phyloP scores from a whole-genome alignment of 2,329 filamentous ascomycete species.

The Neopestalotiopsis rosae region DNA sequence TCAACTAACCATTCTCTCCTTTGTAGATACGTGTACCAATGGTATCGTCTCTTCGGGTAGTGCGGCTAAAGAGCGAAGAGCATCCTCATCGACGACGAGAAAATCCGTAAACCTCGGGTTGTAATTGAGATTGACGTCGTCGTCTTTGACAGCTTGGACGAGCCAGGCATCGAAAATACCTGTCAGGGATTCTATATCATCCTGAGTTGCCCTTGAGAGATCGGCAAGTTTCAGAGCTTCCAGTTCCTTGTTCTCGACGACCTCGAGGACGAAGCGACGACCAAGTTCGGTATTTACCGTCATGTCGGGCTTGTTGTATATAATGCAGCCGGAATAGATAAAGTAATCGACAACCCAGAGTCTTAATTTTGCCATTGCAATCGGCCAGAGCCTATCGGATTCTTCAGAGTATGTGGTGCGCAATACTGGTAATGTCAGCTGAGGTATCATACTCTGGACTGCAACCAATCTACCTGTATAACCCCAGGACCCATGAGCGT shows the following conservation, averaged over 20 bases:
- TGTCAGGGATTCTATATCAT: neutral
- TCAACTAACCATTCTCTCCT: neutral
- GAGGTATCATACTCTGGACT: neutral
- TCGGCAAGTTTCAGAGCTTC: neutral
- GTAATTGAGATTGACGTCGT: no score
- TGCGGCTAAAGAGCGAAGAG: neutral
- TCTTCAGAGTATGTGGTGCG: neutral
- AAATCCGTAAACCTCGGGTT: neutral
- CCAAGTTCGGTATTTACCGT: neutral
- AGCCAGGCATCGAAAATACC: neutral
- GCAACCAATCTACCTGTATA: constrained; percentile 5
- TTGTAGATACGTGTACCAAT: neutral
- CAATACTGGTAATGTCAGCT: constrained; percentile 1
- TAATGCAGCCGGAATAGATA: neutral
- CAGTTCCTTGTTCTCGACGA: constrained; percentile 1
- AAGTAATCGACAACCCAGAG: neutral
- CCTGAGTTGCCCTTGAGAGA: neutral
- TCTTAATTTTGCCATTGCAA: neutral
- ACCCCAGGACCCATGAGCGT: constrained; percentile 3
- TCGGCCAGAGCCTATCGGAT: neutral
- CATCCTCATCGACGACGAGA: neutral
- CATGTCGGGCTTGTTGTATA: neutral
- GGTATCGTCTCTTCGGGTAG: neutral
- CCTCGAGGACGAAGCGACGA: neutral
- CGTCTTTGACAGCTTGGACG: neutral